Base-by-base conservation (phyloP, 2,329 filamentous ascomycete genomes). In the Pseudogymnoascus sp. region DNA sequence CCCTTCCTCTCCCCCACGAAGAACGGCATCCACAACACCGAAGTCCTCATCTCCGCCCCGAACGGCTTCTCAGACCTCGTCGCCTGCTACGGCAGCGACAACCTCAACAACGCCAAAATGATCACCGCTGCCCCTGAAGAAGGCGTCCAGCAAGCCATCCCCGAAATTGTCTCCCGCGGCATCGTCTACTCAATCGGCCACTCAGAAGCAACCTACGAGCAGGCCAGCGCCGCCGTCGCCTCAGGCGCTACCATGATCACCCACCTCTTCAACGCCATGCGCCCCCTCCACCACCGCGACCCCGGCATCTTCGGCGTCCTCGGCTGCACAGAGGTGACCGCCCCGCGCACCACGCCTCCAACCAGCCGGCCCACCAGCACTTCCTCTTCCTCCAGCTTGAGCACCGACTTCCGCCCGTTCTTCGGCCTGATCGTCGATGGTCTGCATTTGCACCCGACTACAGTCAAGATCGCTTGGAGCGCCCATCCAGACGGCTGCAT, bases 181-280 rank as follows among this genome's bases (percentile, higher is more conserved):
- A 92, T 96, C 71, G 80, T 90, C 69, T 91, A 86, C 75, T 89
- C 90, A 1, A 89, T 96, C 67, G 92, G 92, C 6, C 92, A 96
- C 77, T 92, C 91, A 0, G 90, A 96, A 74, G 90, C 92, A 13
- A 91, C 89, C 0, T 96, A 93, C 73, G 90, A 96, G 75, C 83
- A 93, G 73, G 91, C 90, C 1, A 85, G 88, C 3, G 77, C 79
- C 4, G 90, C 90, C 19, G 83, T 95, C 3, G 80, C 79, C n/a
- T 82, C 86, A 6, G 92, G 92, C 62, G 90, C 90, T 1, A 90
- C 84, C 60, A 96, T 96, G 90, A 90, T 96, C 69, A 96, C 92
- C 0, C 92, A 96, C 72, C 81, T 96, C 1, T 96, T 96, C 84
- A 96, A 96, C 74, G 92, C 92, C 25, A 96, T 96, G 92, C 84